Conservation (phyloP, 352 stramenopile species). For the Phytophthora megakarya region DNA sequence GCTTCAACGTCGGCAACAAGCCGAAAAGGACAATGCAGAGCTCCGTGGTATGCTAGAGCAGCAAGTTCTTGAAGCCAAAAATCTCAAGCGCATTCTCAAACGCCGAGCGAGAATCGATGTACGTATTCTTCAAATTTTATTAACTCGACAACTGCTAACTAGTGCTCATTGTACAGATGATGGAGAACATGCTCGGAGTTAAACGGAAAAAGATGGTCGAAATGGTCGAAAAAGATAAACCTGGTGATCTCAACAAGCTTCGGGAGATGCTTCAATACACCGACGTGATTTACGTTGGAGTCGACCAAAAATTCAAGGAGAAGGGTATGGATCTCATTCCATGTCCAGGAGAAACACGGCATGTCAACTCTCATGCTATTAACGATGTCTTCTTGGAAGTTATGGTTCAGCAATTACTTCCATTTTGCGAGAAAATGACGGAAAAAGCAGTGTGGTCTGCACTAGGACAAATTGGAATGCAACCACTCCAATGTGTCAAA, state of each 20-base stretch:
- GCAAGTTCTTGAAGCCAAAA: slow-evolving; percentile 32
- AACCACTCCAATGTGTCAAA: slow-evolving; percentile 14
- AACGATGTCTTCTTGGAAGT: slow-evolving; percentile 34
- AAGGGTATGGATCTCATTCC: slow-evolving; percentile 13
- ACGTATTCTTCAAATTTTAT: neutral
- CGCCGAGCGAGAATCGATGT: neutral
- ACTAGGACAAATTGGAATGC: slow-evolving; percentile 15
- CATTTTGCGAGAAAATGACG: slow-evolving; percentile 15
- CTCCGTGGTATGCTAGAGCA: slow-evolving; percentile 24
- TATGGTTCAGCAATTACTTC: slow-evolving; percentile 23
- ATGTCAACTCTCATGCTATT: slow-evolving; percentile 2
- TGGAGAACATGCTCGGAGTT: slow-evolving; percentile 18
- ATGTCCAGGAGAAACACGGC: slow-evolving; percentile 18
- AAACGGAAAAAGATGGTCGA: slow-evolving; percentile 25
- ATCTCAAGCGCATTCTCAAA: slow-evolving; percentile 10
- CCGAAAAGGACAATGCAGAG: slow-evolving; percentile 27
- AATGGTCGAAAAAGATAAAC: neutral
- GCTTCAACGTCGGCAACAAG: slow-evolving; percentile 13
- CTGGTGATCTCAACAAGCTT: neutral
- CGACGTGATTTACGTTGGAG: slow-evolving; percentile 19
- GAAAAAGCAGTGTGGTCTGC: slow-evolving; percentile 10
- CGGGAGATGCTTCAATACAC: slow-evolving; percentile 16
- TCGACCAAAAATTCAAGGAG: slow-evolving; percentile 10
- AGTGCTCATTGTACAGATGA: slow-evolving; percentile 1
- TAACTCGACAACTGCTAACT: neutral